phyloP scores from a whole-genome alignment of 305 asterid genomes.

The Stenogyne calaminthoides region DNA sequence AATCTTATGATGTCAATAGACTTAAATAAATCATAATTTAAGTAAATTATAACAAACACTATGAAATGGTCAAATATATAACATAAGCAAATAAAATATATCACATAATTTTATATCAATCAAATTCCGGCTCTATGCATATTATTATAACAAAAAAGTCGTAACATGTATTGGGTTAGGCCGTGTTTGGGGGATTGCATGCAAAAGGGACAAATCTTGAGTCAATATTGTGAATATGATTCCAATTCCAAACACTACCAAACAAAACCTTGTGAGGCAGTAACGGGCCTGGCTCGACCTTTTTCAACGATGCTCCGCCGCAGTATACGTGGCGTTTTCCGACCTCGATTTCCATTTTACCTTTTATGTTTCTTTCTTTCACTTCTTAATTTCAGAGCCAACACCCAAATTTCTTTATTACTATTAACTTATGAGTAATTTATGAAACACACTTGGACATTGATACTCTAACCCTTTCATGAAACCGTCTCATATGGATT shows the following conservation, averaged over 20 bases:
- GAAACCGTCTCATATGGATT: too few species aligned
- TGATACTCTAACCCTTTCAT: too few species aligned
- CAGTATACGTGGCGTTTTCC: slow-evolving; percentile 52
- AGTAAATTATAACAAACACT: too few species aligned
- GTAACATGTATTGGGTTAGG: background rate
- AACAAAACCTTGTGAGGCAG: slow-evolving; percentile 38
- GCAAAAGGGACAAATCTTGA: slow-evolving; percentile 30
- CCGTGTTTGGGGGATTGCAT: slow-evolving; percentile 31
- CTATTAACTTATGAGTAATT: too few species aligned
- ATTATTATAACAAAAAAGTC: too few species aligned
- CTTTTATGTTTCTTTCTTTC: background rate
- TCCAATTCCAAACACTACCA: slow-evolving; percentile 57
- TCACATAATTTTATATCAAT: too few species aligned
- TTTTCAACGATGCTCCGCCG: slow-evolving; percentile 38
- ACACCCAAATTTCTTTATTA: background rate
- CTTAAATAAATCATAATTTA: too few species aligned
- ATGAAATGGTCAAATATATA: too few species aligned
- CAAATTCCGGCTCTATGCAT: too few species aligned
- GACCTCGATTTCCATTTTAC: slow-evolving; percentile 33
- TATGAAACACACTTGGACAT: too few species aligned
- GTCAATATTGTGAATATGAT: slow-evolving; percentile 43
- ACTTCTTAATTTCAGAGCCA: slow-evolving; percentile 18
- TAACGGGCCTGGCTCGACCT: background rate
- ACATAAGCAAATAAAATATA: too few species aligned
- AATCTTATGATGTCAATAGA: too few species aligned